phyloP scores from a whole-genome alignment of 345 rosid genomes.

The Eucalyptus virginea region DNA sequence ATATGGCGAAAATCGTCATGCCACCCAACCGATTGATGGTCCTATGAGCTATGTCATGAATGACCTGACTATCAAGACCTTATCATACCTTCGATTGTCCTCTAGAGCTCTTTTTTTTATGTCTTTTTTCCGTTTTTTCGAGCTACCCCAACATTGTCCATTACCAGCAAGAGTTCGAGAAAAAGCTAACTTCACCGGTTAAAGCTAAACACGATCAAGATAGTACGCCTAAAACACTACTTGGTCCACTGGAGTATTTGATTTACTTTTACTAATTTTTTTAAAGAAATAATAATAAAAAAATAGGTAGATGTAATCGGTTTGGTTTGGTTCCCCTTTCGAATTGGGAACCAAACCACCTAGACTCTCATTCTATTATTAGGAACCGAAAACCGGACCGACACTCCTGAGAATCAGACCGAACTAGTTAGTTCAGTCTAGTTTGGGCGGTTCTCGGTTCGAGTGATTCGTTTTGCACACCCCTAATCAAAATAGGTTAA shows the following conservation, averaged over 20 bases:
- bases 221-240: not conserved
- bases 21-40: not conserved
- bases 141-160: not conserved
- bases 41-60: not conserved
- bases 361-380: fast-evolving
- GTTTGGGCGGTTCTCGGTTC: fast-evolving
- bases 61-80: not conserved
- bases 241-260: too few species aligned
- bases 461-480: too few species aligned
- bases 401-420: fast-evolving
- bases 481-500: too few species aligned
- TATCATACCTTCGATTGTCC: not conserved
- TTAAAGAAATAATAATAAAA: too few species aligned
- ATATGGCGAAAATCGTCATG: too few species aligned
- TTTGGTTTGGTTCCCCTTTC: too few species aligned
- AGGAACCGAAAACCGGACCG: fast-evolving
- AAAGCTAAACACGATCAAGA: not conserved
- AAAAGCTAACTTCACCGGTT: not conserved
- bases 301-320: too few species aligned
- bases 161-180: not conserved
- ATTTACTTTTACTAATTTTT: too few species aligned
- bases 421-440: too few species aligned
- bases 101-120: not conserved
- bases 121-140: not conserved
- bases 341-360: too few species aligned